Percentiles rank a stretch among this genome's conserved stretches.
Evolutionary conservation across 1,284 basidiomycete genomes (phyloP).

Genomic region (Trametes pubescens): DNA sequence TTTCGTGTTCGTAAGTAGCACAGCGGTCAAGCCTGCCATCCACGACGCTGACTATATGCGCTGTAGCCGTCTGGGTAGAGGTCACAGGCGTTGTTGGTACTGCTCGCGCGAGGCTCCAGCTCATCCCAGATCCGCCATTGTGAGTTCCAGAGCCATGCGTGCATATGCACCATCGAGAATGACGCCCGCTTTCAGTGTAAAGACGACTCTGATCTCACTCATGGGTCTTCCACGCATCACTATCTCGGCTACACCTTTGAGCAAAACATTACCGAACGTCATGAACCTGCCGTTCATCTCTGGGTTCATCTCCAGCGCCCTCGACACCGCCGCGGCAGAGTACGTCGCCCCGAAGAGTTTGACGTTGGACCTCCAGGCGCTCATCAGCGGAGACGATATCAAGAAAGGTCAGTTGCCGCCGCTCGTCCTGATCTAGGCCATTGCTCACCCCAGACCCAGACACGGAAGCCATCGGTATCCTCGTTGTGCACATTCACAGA

Average conservation of each 20-base stretch:
- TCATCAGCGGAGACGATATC: slow-evolving; percentile 69
- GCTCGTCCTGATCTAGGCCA: too few species aligned
- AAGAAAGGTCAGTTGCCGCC: slow-evolving; percentile 41
- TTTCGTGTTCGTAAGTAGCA: slow-evolving; percentile 48
- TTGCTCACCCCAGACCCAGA: slow-evolving; percentile 46
- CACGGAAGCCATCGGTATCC: slow-evolving; percentile 72
- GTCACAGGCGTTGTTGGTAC: slow-evolving; percentile 79
- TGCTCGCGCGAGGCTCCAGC: slow-evolving; percentile 79
- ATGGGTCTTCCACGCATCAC: slow-evolving; percentile 83
- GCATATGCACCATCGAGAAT: neutral
- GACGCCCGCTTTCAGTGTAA: slow-evolving; percentile 37
- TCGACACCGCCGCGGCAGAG: slow-evolving; percentile 68
- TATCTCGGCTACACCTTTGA: slow-evolving; percentile 79
- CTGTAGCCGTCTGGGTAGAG: slow-evolving; percentile 76
- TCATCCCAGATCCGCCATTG: slow-evolving; percentile 81
- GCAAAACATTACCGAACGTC: slow-evolving; percentile 74
- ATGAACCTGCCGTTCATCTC: slow-evolving; percentile 84
- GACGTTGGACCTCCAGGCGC: slow-evolving; percentile 76
- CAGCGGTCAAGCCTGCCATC: slow-evolving; percentile 29
- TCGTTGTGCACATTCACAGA: slow-evolving; percentile 73
- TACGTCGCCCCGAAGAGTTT: slow-evolving; percentile 79
- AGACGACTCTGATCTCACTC: slow-evolving; percentile 64
- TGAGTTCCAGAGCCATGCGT: slow-evolving; percentile 46
- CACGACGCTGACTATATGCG: slow-evolving; percentile 35
- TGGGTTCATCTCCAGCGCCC: slow-evolving; percentile 78